Evolutionary conservation across 2,329 filamentous ascomycete genomes (phyloP), one percentile per base, ranked within the genome.

Genomic region (Teratosphaeria nubilosa): DNA sequence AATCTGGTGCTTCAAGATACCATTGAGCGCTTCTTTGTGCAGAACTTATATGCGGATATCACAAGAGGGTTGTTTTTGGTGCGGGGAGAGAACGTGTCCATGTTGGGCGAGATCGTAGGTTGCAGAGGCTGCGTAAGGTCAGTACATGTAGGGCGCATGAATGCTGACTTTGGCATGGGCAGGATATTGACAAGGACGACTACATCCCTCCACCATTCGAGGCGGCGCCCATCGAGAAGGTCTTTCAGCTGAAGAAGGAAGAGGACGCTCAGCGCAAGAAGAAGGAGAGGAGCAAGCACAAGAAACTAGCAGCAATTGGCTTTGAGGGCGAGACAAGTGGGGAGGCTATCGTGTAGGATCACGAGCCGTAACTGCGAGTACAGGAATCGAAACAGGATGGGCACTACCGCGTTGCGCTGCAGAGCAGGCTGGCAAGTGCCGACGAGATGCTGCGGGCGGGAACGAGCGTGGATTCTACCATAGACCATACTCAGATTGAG

Each of bases 1-100:
- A 99, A 99, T 74, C 82, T 99, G 60, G 90, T 97, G 61, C 85
- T 99, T 55, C 91, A 96, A 75, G 90, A 91, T 67, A 96, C 94
- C 27, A 81, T 90, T 63, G 94, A 99, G 76, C 85, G 94, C 58
- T 84, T 96, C 66, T 96, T 92, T 71, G 84, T 85, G 16, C 70
- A 82, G 71, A 75, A 82, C 57, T 70, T 95, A 55, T 97, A 90
- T 72, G 89, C 90, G 60, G 94, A 99, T 72, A 83, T 95, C 60
- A 80, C 85, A 11, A 85, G 90, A 59, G 94, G 94, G 54, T 85
- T 95, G 62, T 97, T 94, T 76, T 82, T 97, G 37, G 90, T 99
- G 52, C 82, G 94, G 59, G 94, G 94, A 65, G 94, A 99, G 77
- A 99, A 99, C 73, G 94, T 99, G n/a, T 80, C 96, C 55, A 79